Conservation (phyloP, 148 eudicot genomes). For the Rhododendron griersonianum region DNA sequence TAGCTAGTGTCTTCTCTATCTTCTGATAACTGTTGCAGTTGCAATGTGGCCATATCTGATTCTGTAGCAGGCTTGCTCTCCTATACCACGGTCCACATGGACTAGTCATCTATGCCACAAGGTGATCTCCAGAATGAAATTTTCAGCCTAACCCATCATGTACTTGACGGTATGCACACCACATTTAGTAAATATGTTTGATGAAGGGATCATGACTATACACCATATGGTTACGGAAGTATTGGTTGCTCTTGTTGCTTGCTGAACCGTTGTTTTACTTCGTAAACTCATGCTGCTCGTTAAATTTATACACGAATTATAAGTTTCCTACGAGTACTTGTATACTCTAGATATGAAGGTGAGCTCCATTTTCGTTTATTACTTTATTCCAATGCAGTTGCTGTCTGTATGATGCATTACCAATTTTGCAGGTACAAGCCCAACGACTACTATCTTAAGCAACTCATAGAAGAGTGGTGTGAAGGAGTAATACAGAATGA, state of each 20-base stretch:
- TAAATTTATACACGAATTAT: not conserved
- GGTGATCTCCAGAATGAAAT: not conserved
- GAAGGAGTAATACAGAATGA: conserved; percentile 72
- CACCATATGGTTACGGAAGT: not conserved
- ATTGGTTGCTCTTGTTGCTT: not conserved
- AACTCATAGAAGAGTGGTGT: conserved; percentile 96
- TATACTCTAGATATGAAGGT: not conserved
- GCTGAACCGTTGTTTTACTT: not conserved
- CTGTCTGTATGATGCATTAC: not conserved
- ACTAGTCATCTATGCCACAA: not conserved
- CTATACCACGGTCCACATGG: not conserved
- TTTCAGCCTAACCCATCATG: not conserved
- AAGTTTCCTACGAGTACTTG: not conserved
- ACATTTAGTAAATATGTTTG: not conserved
- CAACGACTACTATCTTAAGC: conserved; percentile 89
- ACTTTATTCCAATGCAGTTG: not conserved
- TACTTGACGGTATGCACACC: not conserved
- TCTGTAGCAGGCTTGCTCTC: not conserved
- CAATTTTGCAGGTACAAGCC: conserved; percentile 58
- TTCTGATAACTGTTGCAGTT: not conserved
- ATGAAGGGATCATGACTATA: not conserved
- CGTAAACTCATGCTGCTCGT: not conserved
- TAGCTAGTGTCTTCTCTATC: not conserved
- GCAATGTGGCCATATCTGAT: not conserved
- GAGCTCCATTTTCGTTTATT: not conserved